Base-by-base conservation (phyloP, 176 grass and related monocot genomes). In the Zizania latifolia region DNA sequence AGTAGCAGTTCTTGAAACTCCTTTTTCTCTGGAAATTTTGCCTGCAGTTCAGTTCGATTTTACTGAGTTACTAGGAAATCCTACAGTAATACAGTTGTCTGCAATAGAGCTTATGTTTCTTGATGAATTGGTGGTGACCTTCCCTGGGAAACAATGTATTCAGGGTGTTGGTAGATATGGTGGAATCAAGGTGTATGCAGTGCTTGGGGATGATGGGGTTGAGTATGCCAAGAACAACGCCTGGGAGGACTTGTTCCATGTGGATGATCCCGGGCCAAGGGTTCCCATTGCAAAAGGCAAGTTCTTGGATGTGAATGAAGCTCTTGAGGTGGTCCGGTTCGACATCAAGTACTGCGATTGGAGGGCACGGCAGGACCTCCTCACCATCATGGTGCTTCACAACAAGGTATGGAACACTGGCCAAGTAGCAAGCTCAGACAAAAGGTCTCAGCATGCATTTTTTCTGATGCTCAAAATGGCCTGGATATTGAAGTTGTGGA, bases 331-430 rank as follows among this genome's bases (percentile, higher is more conserved):
- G 53, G 95, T 88, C 68, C 81, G 92, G 29, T 89, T 94, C 55
- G 95, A 99, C 65, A 94, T 99, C n/a, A 89, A 92, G 68, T 99
- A 99, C 59, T 99, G 95, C 24, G 92, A 99, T 70, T 99, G 92
- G 92, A 87, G 89, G 55, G 95, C 92, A 1, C 86, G 95, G 1
- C 91, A 92, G 64, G 95, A 99, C 81, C 86, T 99, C 53, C 82
- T 99, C 21, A 86, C 83, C 26, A 99, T 99, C 76, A 90, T 99
- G 91, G 75, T 90, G 46, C 95, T 99, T 36, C 95, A 99, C 71
- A 79, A 90, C 79, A 94, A 99, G 92, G 94, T 98, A 51, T 0
- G 10, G 5, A 68, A 10, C 43, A 9, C 11, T 12, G 21, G 11
- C 3, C 40, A 19, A 6, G 27, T n/a, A 11, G 21, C 24, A 17